These are phyloP conservation scores for Saccharum hybrid DNA, from an alignment of 202 grass and related monocot genomes.

Conservation along the genomic window DNA sequence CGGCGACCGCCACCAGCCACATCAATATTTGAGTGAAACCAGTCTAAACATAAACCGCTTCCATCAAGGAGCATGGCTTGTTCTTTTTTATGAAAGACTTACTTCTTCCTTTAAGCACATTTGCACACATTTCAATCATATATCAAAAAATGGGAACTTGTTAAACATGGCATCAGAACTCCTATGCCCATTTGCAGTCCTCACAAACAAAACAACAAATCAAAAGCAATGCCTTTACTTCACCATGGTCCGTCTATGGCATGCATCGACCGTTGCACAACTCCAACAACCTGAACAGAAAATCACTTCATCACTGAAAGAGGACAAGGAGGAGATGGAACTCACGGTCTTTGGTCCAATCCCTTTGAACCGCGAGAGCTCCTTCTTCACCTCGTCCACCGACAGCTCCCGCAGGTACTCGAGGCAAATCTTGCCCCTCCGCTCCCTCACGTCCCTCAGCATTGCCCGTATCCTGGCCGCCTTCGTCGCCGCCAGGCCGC, in stretches of 20 bases:
- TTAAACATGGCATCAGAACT: not conserved
- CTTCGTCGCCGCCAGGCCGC: slow-evolving; percentile 80
- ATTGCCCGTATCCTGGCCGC: slow-evolving; percentile 76
- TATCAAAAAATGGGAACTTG: not conserved
- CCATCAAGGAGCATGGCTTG: not conserved
- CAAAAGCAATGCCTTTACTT: not conserved
- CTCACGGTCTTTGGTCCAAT: slow-evolving; percentile 93
- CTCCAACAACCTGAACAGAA: not conserved
- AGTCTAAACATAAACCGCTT: slow-evolving; percentile 6
- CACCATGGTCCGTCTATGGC: not conserved
- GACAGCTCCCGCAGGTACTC: slow-evolving; percentile 71
- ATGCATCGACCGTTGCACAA: not conserved
- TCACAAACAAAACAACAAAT: slow-evolving; percentile 21
- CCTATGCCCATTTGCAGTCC: not conserved
- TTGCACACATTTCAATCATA: slow-evolving; percentile 8
- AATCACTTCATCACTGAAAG: slow-evolving; percentile 3
- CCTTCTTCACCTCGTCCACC: slow-evolving; percentile 70
- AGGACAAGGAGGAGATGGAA: slow-evolving; percentile 12
- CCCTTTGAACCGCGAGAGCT: slow-evolving; percentile 89
- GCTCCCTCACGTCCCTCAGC: slow-evolving; percentile 68
- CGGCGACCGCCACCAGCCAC: not conserved
- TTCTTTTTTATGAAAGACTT: not conserved
- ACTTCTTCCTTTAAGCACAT: not conserved
- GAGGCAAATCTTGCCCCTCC: slow-evolving; percentile 74
- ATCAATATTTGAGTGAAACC: slow-evolving; percentile 21